phyloP scores from a whole-genome alignment of 805 yeast genomes.

The Debaryomyces tyrocola region DNA sequence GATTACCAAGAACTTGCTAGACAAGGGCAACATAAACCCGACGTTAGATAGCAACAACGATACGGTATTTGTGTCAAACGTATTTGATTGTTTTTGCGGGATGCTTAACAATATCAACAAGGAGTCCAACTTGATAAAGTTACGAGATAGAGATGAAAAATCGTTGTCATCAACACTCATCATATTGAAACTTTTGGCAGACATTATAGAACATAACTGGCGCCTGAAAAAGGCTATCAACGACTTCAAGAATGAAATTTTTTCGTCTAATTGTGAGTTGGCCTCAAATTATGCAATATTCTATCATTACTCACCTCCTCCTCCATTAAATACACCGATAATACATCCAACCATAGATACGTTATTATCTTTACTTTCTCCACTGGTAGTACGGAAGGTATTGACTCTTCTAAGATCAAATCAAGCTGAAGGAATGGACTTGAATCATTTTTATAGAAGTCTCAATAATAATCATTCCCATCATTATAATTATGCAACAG shows the following conservation, averaged over 20 bases:
- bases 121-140: constrained; percentile 18
- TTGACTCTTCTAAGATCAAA: constrained; percentile 23
- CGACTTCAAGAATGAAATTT: constrained; percentile 8
- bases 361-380: constrained; percentile 28
- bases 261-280: constrained; percentile 7
- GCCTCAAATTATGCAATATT: constrained; percentile 23
- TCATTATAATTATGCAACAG: constrained; percentile 1
- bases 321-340: constrained; percentile 16
- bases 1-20: constrained; percentile 29
- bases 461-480: neutral
- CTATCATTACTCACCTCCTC: constrained; percentile 31
- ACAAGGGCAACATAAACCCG: constrained; percentile 7
- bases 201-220: constrained; percentile 32
- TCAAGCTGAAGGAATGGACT: neutral
- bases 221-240: constrained; percentile 14
- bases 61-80: constrained; percentile 16
- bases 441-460: neutral
- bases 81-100: constrained; percentile 21
- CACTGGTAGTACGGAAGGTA: constrained; percentile 27
- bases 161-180: constrained; percentile 32
- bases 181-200: constrained; percentile 29
- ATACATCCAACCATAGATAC: constrained; percentile 26
- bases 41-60: constrained; percentile 2
- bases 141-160: constrained; percentile 30
- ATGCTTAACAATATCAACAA: constrained; percentile 23